A percentile compares a stretch with the other conserved stretches of the same genome.
Evolutionary conservation across 345 rosid genomes (phyloP).

Genomic region (Eutrema yunnanense): DNA sequence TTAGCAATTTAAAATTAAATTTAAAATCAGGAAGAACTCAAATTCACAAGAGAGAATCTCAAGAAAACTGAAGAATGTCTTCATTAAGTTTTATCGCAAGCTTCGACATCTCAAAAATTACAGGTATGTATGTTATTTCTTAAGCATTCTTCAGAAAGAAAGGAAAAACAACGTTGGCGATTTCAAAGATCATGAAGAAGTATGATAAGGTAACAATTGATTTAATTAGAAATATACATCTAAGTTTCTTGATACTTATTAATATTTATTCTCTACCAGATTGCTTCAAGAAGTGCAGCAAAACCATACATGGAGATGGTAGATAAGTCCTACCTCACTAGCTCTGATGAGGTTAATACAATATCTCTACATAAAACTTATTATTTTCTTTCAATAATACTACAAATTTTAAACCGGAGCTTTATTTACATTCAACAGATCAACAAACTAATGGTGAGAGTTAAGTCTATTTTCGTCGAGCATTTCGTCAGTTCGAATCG

Average conservation of each 20-base stretch:
- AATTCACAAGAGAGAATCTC: conserved; percentile 36
- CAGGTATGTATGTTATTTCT: conserved; percentile 27
- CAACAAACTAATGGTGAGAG: conserved; percentile 49
- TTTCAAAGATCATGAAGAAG: conserved; percentile 47
- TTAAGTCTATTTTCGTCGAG: conserved; percentile 54
- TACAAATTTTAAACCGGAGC: not conserved
- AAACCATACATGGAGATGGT: conserved; percentile 36
- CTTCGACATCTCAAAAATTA: conserved; percentile 40
- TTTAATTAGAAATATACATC: not conserved
- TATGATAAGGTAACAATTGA: conserved; percentile 39
- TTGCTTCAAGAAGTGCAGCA: conserved; percentile 36
- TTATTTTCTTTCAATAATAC: not conserved
- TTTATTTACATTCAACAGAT: conserved; percentile 22
- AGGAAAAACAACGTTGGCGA: conserved; percentile 17
- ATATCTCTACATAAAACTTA: not conserved
- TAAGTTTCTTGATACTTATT: not conserved
- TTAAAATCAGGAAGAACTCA: conserved; percentile 24
- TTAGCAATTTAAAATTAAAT: too few relatives aligned
- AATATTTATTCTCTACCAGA: conserved; percentile 13
- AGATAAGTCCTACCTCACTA: conserved; percentile 42
- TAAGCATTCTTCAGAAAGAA: not conserved
- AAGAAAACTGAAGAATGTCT: conserved; percentile 37
- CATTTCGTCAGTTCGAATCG: conserved; percentile 54
- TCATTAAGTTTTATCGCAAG: conserved; percentile 35
- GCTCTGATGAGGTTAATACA: conserved; percentile 34